These are phyloP conservation scores for Xylaria venustula DNA, from an alignment of 495 filamentous ascomycete genomes.

Conservation along the genomic window DNA sequence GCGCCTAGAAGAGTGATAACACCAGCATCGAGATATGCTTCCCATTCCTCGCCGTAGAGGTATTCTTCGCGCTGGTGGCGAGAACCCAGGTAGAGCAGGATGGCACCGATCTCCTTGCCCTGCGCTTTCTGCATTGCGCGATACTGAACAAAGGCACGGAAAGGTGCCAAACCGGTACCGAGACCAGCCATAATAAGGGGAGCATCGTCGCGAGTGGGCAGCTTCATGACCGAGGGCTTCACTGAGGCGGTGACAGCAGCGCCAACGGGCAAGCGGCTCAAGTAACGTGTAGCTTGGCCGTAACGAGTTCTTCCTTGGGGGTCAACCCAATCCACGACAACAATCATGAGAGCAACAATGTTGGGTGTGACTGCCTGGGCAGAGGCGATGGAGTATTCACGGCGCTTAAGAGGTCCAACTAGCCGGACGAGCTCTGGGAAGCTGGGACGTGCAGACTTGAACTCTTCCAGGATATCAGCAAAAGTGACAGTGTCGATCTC, in stretches of 20 bases:
- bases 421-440: conserved; percentile 92
- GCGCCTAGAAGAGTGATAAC: conserved; percentile 91
- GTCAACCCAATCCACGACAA: conserved; percentile 95
- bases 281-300: conserved; percentile 88
- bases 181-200: conserved; percentile 99
- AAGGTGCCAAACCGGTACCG: conserved; percentile 95
- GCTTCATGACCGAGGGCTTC: conserved; percentile 96
- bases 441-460: conserved; percentile 79
- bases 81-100: conserved; percentile 94
- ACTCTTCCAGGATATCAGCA: conserved; percentile 85
- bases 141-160: conserved; percentile 97
- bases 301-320: conserved; percentile 83
- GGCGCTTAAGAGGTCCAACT: conserved; percentile 86
- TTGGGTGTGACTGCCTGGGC: conserved; percentile 88
- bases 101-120: conserved; percentile 89
- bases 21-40: conserved; percentile 92
- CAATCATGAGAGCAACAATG: conserved; percentile 90
- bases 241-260: conserved; percentile 82
- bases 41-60: conserved; percentile 98
- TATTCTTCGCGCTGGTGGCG: conserved; percentile 98
- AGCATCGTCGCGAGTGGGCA: conserved; percentile 78
- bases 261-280: conserved; percentile 70
- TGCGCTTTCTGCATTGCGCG: conserved; percentile 94
- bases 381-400: conserved; percentile 97
- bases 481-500: conserved; percentile 94